phyloP scores from a whole-genome alignment of 2,329 filamentous ascomycete genomes.

The Ascochyta fabae region DNA sequence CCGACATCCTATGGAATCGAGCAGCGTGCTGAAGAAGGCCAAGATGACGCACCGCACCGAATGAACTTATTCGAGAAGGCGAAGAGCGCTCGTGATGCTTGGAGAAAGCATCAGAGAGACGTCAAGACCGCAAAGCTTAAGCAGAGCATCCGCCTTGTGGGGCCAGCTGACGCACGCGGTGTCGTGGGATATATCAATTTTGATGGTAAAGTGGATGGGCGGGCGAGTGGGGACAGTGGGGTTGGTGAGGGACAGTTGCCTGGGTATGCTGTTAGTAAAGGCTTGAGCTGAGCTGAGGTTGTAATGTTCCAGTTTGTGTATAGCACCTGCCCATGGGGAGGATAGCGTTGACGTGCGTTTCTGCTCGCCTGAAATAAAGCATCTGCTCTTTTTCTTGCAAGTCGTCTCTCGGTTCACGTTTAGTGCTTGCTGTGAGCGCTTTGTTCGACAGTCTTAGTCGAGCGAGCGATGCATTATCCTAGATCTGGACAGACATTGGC shows the following conservation, averaged over 20 bases:
- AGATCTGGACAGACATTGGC: no score
- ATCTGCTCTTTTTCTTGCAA: no score
- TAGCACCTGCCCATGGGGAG: background rate
- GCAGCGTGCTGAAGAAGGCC: background rate
- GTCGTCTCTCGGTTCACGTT: no score
- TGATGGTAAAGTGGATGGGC: slow-evolving; percentile 4
- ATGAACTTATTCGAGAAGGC: slow-evolving; percentile 27
- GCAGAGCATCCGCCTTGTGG: slow-evolving; percentile 41
- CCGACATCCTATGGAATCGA: slow-evolving; percentile 6
- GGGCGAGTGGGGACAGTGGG: slow-evolving; percentile 1
- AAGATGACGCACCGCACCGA: background rate
- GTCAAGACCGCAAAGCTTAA: slow-evolving; percentile 38
- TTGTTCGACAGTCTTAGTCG: no score
- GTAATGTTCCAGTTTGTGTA: background rate
- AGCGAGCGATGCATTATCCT: no score
- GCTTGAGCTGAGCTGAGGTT: background rate
- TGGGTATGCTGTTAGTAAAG: background rate
- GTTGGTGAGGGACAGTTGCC: background rate
- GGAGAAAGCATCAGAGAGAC: slow-evolving; percentile 29
- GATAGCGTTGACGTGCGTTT: no score
- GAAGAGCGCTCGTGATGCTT: slow-evolving; percentile 29
- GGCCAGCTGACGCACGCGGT: slow-evolving; percentile 35
- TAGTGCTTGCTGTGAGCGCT: no score
- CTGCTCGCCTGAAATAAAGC: no score
- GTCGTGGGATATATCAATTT: slow-evolving; percentile 23